Percentiles rank a stretch among this genome's conserved stretches.
phyloP scores from a whole-genome alignment of 805 yeast species.

The Lipomyces lipofer region DNA sequence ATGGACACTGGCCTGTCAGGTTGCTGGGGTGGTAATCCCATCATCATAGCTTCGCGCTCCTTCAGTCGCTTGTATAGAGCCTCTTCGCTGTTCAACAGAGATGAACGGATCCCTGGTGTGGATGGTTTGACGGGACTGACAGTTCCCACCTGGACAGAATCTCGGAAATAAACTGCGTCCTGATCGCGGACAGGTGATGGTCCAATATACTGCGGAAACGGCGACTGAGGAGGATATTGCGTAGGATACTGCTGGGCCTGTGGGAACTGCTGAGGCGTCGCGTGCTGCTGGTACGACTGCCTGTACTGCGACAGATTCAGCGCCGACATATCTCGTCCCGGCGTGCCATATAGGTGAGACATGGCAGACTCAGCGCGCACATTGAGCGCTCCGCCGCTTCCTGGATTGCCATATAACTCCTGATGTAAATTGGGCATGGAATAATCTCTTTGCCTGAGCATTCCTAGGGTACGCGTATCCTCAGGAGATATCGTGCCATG shows the following conservation, averaged over 20 bases:
- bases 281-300: background rate
- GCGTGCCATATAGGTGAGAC: background rate
- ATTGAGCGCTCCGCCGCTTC: background rate
- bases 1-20: conserved; percentile 4
- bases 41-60: conserved; percentile 9
- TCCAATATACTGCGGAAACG: background rate
- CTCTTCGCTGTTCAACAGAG: conserved; percentile 18
- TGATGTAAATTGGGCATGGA: conserved; percentile 10
- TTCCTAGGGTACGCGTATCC: background rate
- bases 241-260: background rate
- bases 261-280: background rate
- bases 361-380: background rate
- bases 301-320: background rate
- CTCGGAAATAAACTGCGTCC: conserved; percentile 14
- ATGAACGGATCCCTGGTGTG: background rate
- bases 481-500: conserved; percentile 3
- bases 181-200: background rate
- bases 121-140: background rate
- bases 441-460: background rate
- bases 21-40: background rate
- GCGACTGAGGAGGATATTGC: background rate
- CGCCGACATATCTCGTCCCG: background rate
- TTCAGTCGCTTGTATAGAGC: conserved; percentile 11
- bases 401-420: background rate
- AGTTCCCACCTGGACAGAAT: background rate